Conservation (phyloP, 352 stramenopile genomes). For the Plasmopara viticola region DNA sequence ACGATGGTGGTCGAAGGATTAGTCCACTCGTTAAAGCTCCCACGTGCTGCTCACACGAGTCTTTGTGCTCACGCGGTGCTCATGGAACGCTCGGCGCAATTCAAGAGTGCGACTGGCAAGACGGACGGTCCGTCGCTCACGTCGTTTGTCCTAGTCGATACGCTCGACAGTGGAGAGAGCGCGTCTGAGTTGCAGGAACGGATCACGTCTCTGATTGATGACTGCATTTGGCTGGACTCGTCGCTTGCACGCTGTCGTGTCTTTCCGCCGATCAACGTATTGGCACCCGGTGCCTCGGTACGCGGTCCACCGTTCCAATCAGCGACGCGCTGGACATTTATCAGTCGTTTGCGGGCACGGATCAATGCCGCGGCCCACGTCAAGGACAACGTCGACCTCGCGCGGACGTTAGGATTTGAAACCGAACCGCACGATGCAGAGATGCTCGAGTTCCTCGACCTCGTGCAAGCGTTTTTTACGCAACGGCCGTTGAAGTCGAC, state of each 20-base stretch:
- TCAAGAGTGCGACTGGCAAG: slow-evolving; percentile 32
- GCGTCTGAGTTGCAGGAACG: slow-evolving; percentile 57
- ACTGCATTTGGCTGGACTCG: slow-evolving; percentile 49
- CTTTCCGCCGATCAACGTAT: slow-evolving; percentile 67
- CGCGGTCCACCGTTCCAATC: slow-evolving; percentile 72
- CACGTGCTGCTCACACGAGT: slow-evolving; percentile 49
- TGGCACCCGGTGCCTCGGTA: slow-evolving; percentile 53
- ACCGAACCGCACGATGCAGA: slow-evolving; percentile 67
- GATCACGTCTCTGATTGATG: slow-evolving; percentile 66
- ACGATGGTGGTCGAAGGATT: slow-evolving; percentile 66
- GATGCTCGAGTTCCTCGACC: slow-evolving; percentile 55
- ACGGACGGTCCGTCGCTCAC: slow-evolving; percentile 46
- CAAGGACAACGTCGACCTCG: slow-evolving; percentile 54
- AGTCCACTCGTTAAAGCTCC: slow-evolving; percentile 64
- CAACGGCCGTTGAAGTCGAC: slow-evolving; percentile 26
- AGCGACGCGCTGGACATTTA: slow-evolving; percentile 59
- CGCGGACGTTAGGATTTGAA: slow-evolving; percentile 63
- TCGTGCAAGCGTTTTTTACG: slow-evolving; percentile 74
- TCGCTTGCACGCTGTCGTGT: slow-evolving; percentile 42
- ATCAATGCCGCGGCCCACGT: slow-evolving; percentile 57
- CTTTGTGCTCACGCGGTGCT: slow-evolving; percentile 62
- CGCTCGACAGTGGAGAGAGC: slow-evolving; percentile 43
- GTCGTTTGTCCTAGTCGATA: slow-evolving; percentile 58
- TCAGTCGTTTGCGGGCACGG: slow-evolving; percentile 47
- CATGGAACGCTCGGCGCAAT: slow-evolving; percentile 74